Evolutionary conservation across 164 flowering plant species (phyloP).

Genomic region (Nymphaea thermarum): DNA sequence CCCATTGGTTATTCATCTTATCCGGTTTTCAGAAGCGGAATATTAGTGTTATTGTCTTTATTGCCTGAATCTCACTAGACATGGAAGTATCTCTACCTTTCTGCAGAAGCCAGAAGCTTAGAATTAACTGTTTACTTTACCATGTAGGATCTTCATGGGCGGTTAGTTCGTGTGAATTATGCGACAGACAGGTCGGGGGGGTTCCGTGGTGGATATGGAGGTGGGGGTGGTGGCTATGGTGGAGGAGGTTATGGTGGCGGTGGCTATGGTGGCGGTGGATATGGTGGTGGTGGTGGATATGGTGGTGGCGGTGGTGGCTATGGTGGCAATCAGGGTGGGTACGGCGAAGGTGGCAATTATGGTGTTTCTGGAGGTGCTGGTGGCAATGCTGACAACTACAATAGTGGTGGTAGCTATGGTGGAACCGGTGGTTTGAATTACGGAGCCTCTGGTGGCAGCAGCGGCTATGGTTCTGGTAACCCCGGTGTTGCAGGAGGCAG

Average conservation of each 20-base stretch:
- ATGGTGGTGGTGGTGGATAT: constrained; percentile 4
- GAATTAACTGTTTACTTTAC: not conserved
- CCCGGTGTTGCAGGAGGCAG: not conserved
- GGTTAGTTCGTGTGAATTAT: constrained; percentile 58
- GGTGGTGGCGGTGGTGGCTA: not conserved
- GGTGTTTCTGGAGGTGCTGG: constrained; percentile 1
- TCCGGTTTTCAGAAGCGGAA: not conserved
- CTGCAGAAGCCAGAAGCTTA: too few species aligned
- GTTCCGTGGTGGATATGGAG: constrained; percentile 13
- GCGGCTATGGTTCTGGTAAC: constrained; percentile 1
- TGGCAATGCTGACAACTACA: not conserved
- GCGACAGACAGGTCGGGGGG: constrained; percentile 48
- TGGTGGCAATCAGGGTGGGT: not conserved
- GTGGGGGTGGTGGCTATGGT: constrained; percentile 9
- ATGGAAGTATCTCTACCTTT: not conserved
- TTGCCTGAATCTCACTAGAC: not conserved
- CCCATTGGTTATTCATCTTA: not conserved
- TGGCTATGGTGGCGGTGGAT: constrained; percentile 1
- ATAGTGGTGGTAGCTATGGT: constrained; percentile 1
- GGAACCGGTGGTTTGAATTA: not conserved
- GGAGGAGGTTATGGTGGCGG: constrained; percentile 10
- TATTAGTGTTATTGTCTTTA: not conserved
- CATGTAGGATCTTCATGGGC: constrained; percentile 66
- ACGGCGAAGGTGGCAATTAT: not conserved
- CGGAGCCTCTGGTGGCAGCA: not conserved